Evolutionary conservation across 2,329 filamentous ascomycete species (phyloP).

Genomic region (Daldinia sp.): DNA sequence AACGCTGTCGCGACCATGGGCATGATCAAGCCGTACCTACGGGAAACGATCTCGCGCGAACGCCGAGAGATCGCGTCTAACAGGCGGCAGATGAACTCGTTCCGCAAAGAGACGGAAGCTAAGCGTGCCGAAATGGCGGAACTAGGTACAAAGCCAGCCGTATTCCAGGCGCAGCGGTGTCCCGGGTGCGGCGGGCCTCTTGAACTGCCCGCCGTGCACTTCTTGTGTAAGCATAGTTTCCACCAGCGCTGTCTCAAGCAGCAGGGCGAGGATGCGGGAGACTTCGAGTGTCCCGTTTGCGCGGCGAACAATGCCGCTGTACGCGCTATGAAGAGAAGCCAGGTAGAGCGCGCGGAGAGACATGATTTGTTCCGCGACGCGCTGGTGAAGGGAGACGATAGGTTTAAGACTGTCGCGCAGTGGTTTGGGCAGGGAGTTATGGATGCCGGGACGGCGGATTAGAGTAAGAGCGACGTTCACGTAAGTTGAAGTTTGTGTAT

Average conservation of each 20-base stretch:
- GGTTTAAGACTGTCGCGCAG: constrained; percentile 89
- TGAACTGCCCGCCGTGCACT: constrained; percentile 91
- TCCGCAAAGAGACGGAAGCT: constrained; percentile 81
- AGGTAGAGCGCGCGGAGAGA: constrained; percentile 84
- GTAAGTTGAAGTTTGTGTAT: neutral
- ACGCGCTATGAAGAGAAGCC: constrained; percentile 82
- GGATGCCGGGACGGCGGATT: constrained; percentile 48
- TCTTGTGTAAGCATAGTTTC: constrained; percentile 96
- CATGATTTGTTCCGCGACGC: constrained; percentile 91
- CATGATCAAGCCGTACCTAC: constrained; percentile 92
- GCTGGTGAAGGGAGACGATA: constrained; percentile 76
- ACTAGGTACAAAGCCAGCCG: constrained; percentile 78
- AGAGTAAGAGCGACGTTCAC: constrained; percentile 2
- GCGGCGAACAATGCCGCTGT: constrained; percentile 86
- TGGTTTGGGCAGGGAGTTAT: constrained; percentile 97
- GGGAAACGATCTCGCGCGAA: constrained; percentile 87
- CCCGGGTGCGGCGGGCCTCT: constrained; percentile 79
- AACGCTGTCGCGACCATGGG: constrained; percentile 88
- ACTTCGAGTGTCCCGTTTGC: constrained; percentile 87
- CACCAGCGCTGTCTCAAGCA: constrained; percentile 87
- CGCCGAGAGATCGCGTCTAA: constrained; percentile 84
- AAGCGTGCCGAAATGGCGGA: constrained; percentile 82
- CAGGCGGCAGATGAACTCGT: constrained; percentile 80
- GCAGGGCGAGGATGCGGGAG: constrained; percentile 55
- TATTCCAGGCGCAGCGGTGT: constrained; percentile 91